These are phyloP conservation scores for Oxalis stricta DNA, from an alignment of 441 rosid species.

Conservation along the genomic window DNA sequence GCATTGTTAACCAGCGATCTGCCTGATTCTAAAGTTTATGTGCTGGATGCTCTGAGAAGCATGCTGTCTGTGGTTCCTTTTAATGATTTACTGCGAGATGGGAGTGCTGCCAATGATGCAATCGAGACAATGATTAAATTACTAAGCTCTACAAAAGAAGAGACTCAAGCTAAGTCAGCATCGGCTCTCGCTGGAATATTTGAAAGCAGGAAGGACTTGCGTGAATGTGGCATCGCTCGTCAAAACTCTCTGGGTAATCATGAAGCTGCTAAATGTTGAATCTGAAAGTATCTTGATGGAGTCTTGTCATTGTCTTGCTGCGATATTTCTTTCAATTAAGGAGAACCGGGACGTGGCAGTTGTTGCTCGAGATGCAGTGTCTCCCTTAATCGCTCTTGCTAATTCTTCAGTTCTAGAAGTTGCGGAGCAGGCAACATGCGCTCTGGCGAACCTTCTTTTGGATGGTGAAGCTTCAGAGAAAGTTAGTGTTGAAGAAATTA, in stretches of 20 bases:
- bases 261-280: slow-evolving; percentile 73
- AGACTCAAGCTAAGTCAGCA: slow-evolving; percentile 94
- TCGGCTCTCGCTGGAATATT: slow-evolving; percentile 91
- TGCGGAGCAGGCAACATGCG: slow-evolving; percentile 92
- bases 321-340: slow-evolving; percentile 82
- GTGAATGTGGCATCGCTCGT: slow-evolving; percentile 84
- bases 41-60: slow-evolving; percentile 88
- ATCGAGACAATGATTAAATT: slow-evolving; percentile 87
- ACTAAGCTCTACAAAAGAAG: slow-evolving; percentile 76
- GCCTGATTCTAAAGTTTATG: slow-evolving; percentile 90
- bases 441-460: slow-evolving; percentile 92
- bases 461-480: slow-evolving; percentile 75
- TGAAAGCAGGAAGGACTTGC: slow-evolving; percentile 70
- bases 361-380: slow-evolving; percentile 71
- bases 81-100: slow-evolving; percentile 75
- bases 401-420: slow-evolving; percentile 73
- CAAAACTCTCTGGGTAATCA: slow-evolving; percentile 56
- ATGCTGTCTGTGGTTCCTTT: slow-evolving; percentile 89
- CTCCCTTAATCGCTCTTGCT: slow-evolving; percentile 60
- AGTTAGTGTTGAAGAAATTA: slow-evolving; percentile 67
- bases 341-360: slow-evolving; percentile 92
- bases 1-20: slow-evolving; percentile 91
- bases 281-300: slow-evolving; percentile 71
- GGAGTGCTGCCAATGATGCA: slow-evolving; percentile 99
- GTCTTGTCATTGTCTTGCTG: slow-evolving; percentile 73